Base-by-base conservation (phyloP, 2,329 filamentous ascomycete genomes). In the Tolypocladium ovalisporum region DNA sequence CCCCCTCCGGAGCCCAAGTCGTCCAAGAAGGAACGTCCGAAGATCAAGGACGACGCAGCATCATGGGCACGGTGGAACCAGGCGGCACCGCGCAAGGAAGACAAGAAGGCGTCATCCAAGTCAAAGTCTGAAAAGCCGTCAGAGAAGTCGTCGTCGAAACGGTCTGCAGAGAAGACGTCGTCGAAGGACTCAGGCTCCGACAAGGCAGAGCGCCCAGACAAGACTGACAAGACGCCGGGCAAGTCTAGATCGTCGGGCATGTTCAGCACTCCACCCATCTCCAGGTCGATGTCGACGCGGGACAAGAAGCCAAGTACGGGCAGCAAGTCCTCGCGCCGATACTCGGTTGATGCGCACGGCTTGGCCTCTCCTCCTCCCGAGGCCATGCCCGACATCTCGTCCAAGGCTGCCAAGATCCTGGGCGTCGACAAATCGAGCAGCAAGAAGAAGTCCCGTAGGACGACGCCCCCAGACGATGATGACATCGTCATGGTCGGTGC, bases 21-120 rank as follows among this genome's bases (percentile, higher is more conserved):
- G 5, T 78, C 78, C 4, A 89, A 84, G 72, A 95, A 88, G 68
- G 89, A 95, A 61, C 87, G 90, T 17, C 76, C 87, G 34, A 90
- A 87, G 66, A 83, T 91, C 61, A 88, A 84, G 63, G 88, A 89
- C 58, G 86, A 88, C 58, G 79, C 79, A 39, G 77, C 82, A 15
- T 84, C 87, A 35, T 94, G 90, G 90, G 87, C 85, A 39, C 84
- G 85, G 69, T 93, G 88, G 88, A 83, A 81, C 22, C 79, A 84
- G 19, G 79, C 84, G 27, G 61, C 81, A 3, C 68, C 75, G 22
- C 68, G 63, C 42, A 71, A 70, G 55, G 71, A 73, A 57, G 67
- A 68, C 55, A 83, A 82, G 64, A 79, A 76, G 61, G 66, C 69
- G 13, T 83, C 84, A 10, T 83, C 85, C 0, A 87, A 82, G 66